Conservation (phyloP, 768 basidiomycete genomes). For the Kwoniella mangroviensis region DNA sequence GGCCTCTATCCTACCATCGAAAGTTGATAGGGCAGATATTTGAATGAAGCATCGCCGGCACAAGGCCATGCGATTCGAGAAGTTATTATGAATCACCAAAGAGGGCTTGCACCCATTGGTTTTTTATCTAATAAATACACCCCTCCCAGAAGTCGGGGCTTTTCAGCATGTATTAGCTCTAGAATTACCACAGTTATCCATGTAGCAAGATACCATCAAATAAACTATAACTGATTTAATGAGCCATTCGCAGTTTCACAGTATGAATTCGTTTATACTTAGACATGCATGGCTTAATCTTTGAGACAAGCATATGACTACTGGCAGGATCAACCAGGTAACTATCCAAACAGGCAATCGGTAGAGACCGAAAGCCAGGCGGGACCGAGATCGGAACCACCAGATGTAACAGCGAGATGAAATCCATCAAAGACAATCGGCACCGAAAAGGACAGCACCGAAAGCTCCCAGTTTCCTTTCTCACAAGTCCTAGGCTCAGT, state of each 20-base stretch:
- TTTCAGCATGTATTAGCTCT: constrained; percentile 74
- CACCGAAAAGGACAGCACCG: constrained; percentile 58
- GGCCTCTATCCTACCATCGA: constrained; percentile 75
- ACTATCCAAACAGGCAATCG: constrained; percentile 66
- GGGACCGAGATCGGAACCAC: constrained; percentile 31
- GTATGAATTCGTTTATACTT: constrained; percentile 75
- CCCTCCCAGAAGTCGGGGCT: constrained; percentile 71
- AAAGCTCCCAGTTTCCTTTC: constrained; percentile 63
- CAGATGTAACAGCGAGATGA: constrained; percentile 56
- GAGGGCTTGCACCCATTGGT: constrained; percentile 62
- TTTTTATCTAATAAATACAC: constrained; percentile 76
- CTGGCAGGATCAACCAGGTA: constrained; percentile 85
- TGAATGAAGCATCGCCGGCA: constrained; percentile 72
- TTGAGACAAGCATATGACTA: constrained; percentile 84
- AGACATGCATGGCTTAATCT: constrained; percentile 83
- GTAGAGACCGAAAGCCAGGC: constrained; percentile 44
- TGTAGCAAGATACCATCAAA: constrained; percentile 76
- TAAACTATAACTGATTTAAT: constrained; percentile 84
- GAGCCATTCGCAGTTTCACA: constrained; percentile 81
- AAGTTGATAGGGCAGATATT: constrained; percentile 78
- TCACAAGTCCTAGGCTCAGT: constrained; percentile 61
- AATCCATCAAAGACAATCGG: constrained; percentile 4
- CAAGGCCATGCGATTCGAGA: constrained; percentile 73
- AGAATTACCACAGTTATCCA: constrained; percentile 81
- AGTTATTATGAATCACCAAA: constrained; percentile 74